Base-by-base conservation (phyloP, 768 basidiomycete genomes). In the Neoboletus magnificus region DNA sequence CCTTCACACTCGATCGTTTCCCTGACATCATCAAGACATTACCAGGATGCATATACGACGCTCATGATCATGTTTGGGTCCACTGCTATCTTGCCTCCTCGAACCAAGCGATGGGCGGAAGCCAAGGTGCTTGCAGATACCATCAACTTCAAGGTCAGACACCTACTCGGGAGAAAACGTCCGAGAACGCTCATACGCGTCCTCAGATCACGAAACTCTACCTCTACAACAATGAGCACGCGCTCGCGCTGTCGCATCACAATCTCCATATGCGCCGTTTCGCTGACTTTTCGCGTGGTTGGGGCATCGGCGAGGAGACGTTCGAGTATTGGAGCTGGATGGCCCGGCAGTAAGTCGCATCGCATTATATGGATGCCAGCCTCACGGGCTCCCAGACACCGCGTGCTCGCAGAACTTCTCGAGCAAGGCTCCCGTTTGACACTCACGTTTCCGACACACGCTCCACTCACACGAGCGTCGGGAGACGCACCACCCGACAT, bases 321-420 rank as follows among this genome's bases (percentile, higher is more conserved):
- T 98, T 91, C 61, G 97, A 98, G 68, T 98, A 87, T 67, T 98
- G 96, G 96, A 91, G 90, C 61, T 99, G 95, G 96, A 78, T 94
- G 52, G 89, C 92, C 9, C 78, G 93, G 66, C 94, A 97, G 91
- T 93, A 64, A 53, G 88, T 79, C 18, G 18, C 5, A 22, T 10
- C 27, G 10, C 18, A 1, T 56, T 11, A 54, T 20, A 20, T 29
- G 20, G 18, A 16, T 11, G 3, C 4, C 32, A 1, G 11, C 23
- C 41, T 48, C 37, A 52, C 20, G 37, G 5, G 43, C 35, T 47
- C 2, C 27, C 57, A 96, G 93, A 66, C 85, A 97, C 65, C 89
- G 95, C 9, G 79, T 93, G 20, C 82, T 99, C 32, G 93, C 89
- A 15, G 96, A 99, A 71, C 77, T 99, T 4, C 78, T 97, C 1